phyloP scores from a whole-genome alignment of 2,329 filamentous ascomycete genomes.

The Neonectria coccinea region DNA sequence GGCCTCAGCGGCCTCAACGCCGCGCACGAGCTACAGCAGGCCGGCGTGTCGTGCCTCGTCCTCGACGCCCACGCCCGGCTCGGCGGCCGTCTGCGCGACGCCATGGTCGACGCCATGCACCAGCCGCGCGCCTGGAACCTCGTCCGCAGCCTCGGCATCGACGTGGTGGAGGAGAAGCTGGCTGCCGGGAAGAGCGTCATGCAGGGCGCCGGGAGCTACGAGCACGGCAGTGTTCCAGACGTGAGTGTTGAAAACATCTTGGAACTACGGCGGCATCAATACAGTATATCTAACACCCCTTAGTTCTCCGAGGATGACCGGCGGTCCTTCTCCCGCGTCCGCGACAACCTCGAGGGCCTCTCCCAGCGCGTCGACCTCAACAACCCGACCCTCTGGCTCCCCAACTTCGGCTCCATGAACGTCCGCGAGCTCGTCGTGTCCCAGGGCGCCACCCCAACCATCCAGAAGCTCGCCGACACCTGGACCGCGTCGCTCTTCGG shows the following conservation, averaged over 20 bases:
- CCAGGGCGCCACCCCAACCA: conserved; percentile 33
- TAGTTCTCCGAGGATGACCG: conserved; percentile 31
- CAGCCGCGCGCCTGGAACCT: conserved; percentile 31
- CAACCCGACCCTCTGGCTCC: conserved; percentile 29
- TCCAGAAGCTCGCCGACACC: conserved; percentile 32
- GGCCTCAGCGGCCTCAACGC: conserved; percentile 43
- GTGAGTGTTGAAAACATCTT: conserved; percentile 7
- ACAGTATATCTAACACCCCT: background rate
- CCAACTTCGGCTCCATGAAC: conserved; percentile 36
- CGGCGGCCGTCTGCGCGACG: conserved; percentile 32
- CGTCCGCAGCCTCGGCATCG: conserved; percentile 22
- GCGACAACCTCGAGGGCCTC: conserved; percentile 36
- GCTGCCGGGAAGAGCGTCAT: conserved; percentile 19
- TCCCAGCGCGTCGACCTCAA: conserved; percentile 36
- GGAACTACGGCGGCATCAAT: background rate
- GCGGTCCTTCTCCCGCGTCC: conserved; percentile 32
- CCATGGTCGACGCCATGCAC: conserved; percentile 38
- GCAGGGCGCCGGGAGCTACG: conserved; percentile 23
- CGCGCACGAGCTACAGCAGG: conserved; percentile 37
- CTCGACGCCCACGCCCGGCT: conserved; percentile 34
- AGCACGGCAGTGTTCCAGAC: conserved; percentile 16
- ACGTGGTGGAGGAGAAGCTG: conserved; percentile 26
- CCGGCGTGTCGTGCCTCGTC: conserved; percentile 41
- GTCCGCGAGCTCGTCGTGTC: conserved; percentile 37
- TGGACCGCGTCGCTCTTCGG: conserved; percentile 45